Evolutionary conservation across 306 rosid genomes (phyloP).

Genomic region (Quercus gilva): DNA sequence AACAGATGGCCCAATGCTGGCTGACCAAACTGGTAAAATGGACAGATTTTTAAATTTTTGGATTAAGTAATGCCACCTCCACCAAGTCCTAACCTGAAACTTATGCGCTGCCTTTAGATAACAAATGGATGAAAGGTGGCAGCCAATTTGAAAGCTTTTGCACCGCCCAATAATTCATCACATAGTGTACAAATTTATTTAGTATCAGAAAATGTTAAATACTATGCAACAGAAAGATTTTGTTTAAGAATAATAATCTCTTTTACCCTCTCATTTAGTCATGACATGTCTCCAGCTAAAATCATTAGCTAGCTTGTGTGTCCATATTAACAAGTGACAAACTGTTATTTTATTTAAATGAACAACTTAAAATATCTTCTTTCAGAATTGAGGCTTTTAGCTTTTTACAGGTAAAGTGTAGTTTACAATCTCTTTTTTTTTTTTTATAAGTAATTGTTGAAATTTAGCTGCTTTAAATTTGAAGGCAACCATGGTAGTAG

Average conservation of each 20-base stretch:
- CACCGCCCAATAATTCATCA: background rate
- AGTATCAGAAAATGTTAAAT: background rate
- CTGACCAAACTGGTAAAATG: background rate
- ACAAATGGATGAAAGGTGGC: too few species aligned
- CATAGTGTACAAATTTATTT: background rate
- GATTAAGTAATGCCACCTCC: background rate
- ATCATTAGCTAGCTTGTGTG: background rate
- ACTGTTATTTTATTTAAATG: background rate
- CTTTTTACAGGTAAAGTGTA: background rate
- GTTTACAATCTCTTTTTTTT: too few species aligned
- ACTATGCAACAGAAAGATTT: background rate
- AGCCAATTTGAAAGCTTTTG: background rate
- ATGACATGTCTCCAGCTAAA: background rate
- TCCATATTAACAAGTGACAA: background rate
- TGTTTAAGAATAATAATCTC: background rate
- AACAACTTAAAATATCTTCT: background rate
- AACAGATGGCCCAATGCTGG: too few species aligned
- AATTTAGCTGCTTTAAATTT: slow-evolving; percentile 50
- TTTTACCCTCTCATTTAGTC: background rate
- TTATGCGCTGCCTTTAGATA: background rate
- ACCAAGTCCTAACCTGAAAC: background rate
- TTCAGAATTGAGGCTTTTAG: background rate
- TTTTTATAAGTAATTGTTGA: too few species aligned
- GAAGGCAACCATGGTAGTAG: slow-evolving; percentile 28
- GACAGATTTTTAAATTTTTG: background rate